phyloP scores from a whole-genome alignment of 345 rosid species.

The Lenwebbia sp. region DNA sequence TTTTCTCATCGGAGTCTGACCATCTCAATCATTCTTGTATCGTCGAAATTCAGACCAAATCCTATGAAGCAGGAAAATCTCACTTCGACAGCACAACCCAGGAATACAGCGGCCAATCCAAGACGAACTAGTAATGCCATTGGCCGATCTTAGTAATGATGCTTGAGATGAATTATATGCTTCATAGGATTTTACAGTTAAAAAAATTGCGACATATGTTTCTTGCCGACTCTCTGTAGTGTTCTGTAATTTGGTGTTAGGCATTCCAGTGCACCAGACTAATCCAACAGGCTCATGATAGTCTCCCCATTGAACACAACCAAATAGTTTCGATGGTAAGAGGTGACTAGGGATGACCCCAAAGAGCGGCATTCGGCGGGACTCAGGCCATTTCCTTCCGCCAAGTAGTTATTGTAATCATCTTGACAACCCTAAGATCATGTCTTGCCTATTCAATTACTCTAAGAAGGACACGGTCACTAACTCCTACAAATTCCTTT shows the following conservation, averaged over 20 bases:
- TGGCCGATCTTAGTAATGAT: neutral
- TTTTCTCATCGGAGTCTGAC: neutral
- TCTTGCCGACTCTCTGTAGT: neutral
- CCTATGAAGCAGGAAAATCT: neutral
- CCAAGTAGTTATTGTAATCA: neutral
- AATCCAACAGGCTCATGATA: neutral
- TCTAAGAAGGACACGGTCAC: neutral
- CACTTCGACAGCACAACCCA: neutral
- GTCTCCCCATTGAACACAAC: neutral
- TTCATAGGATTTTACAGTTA: neutral
- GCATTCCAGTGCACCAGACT: neutral
- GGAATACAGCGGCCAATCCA: too few relatives aligned
- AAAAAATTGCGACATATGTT: neutral
- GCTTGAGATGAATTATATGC: neutral
- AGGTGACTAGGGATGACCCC: neutral
- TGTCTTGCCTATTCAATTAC: neutral
- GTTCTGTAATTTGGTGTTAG: too few relatives aligned
- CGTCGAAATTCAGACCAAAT: neutral
- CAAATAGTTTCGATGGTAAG: neutral
- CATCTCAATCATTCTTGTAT: neutral
- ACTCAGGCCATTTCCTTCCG: neutral
- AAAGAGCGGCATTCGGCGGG: neutral
- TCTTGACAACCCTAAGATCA: neutral
- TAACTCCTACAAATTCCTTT: neutral
- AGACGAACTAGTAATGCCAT: neutral